phyloP scores from a whole-genome alignment of 495 filamentous ascomycete species.

The Melanomma pulvis-pyrius region DNA sequence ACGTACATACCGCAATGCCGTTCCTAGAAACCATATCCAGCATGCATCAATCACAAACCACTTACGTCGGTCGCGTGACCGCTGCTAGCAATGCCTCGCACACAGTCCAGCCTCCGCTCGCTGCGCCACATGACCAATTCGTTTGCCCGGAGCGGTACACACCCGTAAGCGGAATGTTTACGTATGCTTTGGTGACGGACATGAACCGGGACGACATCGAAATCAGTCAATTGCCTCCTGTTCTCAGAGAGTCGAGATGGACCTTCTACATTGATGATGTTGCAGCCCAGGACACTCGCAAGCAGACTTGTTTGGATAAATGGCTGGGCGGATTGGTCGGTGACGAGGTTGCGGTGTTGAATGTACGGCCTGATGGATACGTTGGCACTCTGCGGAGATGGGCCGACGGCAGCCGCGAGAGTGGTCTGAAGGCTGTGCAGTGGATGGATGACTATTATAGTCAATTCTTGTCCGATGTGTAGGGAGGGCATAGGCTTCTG shows the following conservation, averaged over 20 bases:
- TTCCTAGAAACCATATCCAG: constrained; percentile 61
- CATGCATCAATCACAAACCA: constrained; percentile 47
- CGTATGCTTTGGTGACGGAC: constrained; percentile 57
- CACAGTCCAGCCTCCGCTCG: constrained; percentile 51
- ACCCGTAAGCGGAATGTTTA: constrained; percentile 60
- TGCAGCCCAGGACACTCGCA: constrained; percentile 49
- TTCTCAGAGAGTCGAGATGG: constrained; percentile 65
- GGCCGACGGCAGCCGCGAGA: constrained; percentile 50
- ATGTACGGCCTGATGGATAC: constrained; percentile 70
- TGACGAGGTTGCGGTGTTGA: constrained; percentile 59
- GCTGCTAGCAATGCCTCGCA: constrained; percentile 57
- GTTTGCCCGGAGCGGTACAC: constrained; percentile 64
- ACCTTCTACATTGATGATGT: constrained; percentile 67
- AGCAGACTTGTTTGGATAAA: constrained; percentile 58
- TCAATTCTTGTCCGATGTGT: constrained; percentile 48
- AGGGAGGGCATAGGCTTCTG: not conserved
- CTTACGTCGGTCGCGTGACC: constrained; percentile 54
- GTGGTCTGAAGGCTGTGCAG: constrained; percentile 51
- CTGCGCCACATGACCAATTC: constrained; percentile 58
- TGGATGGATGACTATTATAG: constrained; percentile 67
- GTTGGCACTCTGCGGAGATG: constrained; percentile 62
- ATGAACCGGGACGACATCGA: constrained; percentile 61
- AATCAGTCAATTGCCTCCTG: constrained; percentile 59
- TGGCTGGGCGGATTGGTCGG: constrained; percentile 62
- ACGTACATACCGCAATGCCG: constrained; percentile 53